Percentiles rank a stretch among this genome's conserved stretches.
phyloP scores from a whole-genome alignment of 768 basidiomycete genomes.

The Auricularia heimuer region DNA sequence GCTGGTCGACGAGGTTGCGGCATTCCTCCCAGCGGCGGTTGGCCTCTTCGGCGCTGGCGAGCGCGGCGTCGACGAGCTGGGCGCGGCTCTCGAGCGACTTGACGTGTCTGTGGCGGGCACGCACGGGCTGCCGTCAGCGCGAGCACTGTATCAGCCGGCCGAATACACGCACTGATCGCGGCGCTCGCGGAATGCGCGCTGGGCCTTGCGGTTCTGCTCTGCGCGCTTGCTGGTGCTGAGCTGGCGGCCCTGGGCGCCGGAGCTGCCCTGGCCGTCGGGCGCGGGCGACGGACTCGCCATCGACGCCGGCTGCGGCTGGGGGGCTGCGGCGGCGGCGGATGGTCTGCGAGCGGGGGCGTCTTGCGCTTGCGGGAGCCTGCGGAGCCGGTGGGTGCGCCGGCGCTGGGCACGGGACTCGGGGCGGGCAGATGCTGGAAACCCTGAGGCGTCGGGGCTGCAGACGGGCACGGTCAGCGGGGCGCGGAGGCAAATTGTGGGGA shows the following conservation, averaged over 20 bases:
- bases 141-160: not conserved
- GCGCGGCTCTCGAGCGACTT: conserved; percentile 82
- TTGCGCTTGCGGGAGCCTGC: conserved; percentile 49
- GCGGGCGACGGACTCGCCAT: not conserved
- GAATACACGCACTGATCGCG: conserved; percentile 64
- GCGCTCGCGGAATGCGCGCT: conserved; percentile 83
- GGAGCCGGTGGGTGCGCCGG: not conserved
- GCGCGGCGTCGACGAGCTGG: conserved; percentile 73
- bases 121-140: not conserved
- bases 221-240: conserved; percentile 79
- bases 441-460: not conserved
- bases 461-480: not conserved
- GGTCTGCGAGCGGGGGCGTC: conserved; percentile 38
- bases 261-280: not conserved
- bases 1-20: conserved; percentile 78
- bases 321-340: conserved; percentile 9
- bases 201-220: conserved; percentile 91
- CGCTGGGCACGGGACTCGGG: not conserved
- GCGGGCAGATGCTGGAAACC: not conserved
- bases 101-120: conserved; percentile 50
- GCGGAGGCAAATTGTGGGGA: not conserved
- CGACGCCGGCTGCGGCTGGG: conserved; percentile 16
- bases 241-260: conserved; percentile 31
- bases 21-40: conserved; percentile 88
- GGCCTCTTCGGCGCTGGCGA: conserved; percentile 80